A percentile compares a stretch with the other conserved stretches of the same genome.
Evolutionary conservation across 805 yeast genomes (phyloP).

Genomic region (Suhomyces sp.): DNA sequence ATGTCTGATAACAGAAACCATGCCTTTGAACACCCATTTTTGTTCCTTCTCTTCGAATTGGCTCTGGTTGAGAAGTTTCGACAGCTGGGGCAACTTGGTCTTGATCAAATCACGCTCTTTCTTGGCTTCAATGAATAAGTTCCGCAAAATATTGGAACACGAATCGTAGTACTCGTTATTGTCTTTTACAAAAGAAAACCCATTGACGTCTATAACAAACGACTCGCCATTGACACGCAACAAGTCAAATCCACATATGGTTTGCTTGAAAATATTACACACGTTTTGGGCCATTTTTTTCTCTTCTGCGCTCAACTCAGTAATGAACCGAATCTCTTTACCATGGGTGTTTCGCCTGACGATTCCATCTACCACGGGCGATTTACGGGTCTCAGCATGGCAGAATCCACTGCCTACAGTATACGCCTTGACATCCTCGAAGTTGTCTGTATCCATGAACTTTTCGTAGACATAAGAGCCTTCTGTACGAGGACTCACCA

Average conservation of each 20-base stretch:
- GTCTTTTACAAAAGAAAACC: conserved; percentile 96
- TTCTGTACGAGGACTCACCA: conserved; percentile 71
- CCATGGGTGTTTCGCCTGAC: conserved; percentile 97
- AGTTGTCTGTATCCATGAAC: conserved; percentile 97
- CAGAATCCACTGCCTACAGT: conserved; percentile 90
- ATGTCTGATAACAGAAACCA: conserved; percentile 88
- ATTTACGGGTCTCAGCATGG: conserved; percentile 97
- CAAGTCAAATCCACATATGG: conserved; percentile 95
- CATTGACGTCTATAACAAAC: conserved; percentile 95
- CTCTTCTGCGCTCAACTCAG: conserved; percentile 74
- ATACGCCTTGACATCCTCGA: conserved; percentile 97
- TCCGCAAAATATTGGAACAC: conserved; percentile 73
- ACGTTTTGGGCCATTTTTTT: conserved; percentile 77
- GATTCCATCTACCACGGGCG: conserved; percentile 99
- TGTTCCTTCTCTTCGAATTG: conserved; percentile 64
- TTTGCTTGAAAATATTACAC: conserved; percentile 76
- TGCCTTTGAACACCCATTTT: conserved; percentile 95
- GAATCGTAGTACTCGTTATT: conserved; percentile 80
- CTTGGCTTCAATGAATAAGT: conserved; percentile 60
- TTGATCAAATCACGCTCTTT: conserved; percentile 40
- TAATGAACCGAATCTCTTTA: conserved; percentile 88
- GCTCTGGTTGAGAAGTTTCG: conserved; percentile 32
- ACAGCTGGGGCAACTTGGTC: conserved; percentile 32
- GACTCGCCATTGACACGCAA: conserved; percentile 84
- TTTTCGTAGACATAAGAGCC: conserved; percentile 92